Evolutionary conservation across 2,329 filamentous ascomycete genomes (phyloP), one percentile per base, ranked within the genome.

Genomic region (Curvularia verruculosa): DNA sequence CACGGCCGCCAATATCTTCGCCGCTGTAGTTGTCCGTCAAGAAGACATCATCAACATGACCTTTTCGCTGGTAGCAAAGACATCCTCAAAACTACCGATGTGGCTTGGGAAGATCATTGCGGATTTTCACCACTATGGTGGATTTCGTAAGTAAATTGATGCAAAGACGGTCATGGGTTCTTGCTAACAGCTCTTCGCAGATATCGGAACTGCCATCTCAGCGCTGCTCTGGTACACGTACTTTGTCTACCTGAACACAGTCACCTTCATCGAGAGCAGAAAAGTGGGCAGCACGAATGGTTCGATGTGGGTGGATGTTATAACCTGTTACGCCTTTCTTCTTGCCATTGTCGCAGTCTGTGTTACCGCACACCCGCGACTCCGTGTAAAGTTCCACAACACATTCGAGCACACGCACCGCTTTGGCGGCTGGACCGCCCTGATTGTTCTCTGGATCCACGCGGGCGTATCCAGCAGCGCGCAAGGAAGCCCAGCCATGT

Each of bases 221-320:
- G 67, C 70, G 1, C 60, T 70, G 6, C 43, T 70, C 18, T 83
- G 81, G 81, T 82, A 79, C 64, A 67, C 77, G n/a, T 57, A 76
- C 44, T 77, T 81, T 56, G 68, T 74, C 2, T 66, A 67, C 4
- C 53, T 77, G 15, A 55, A 77, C 29, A 68, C 73, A 1, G 49
- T 56, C 15, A 61, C 68, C 15, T 72, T 67, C 58, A 37, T 61
- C 9, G 39, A 59, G 1, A 26, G 53, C 19, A 5, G 15, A n/a
- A 19, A 34, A 13, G 7, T 26, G 1, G 49, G 47, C n/a, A 50
- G 48, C 2, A 54, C 70, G 9, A 65, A 63, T 0, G 65, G 43
- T 15, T 52, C 58, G 28, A 52, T 74, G 13, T 66, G 68, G 52
- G 45, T 58, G 0, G 59, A 69, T 31, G 58, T 70, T 6, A 6